Evolutionary conservation across 768 basidiomycete species (phyloP), one percentile per base, ranked within the genome.

Genomic region (Lactarius indigo): DNA sequence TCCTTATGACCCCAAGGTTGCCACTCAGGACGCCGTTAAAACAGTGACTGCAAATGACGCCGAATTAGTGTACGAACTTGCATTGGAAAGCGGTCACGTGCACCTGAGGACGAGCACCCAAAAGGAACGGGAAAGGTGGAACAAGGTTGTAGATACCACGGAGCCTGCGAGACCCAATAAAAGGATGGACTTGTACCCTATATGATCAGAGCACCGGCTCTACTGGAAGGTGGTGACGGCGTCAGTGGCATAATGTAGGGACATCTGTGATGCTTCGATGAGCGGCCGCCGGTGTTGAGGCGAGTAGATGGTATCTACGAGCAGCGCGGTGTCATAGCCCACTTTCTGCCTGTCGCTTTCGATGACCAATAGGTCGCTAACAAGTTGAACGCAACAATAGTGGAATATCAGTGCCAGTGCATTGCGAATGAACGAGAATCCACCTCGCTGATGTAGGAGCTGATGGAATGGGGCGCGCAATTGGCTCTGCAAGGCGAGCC

Each of bases 1-100:
- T 87, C 72, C 90, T 91, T 81, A 90, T 87, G 31, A 91, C 87
- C 6, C 87, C 84, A 42, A 67, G 59, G 54, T 67, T 67, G 31
- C 66, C 63, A 31, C 64, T 67, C 50, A 67, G 28, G 57, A 56
- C 26, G 26, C 66, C 66, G 44, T 64, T 54, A 33, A 67, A 26
- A 28, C 62, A 59, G 7, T 58, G 66, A 39, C 63, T 67, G 52
- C 7, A 26, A 39, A 18, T 33, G n/a, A n/a, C 57, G 33, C 33
- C 33, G 6, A 35, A 26, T 63, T 13, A 59, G 28, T 3, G 20
- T 7, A 58, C 55, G 30, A 57, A 33, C 17, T 1, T 7, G 33
- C 30, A 7, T 7, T 13, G 33, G 6, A 8, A 5, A 35, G 31
- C 20, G 23, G 30, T 57, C 55, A 33, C 55, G 33, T 18, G 30